These are phyloP conservation scores for Solanum virginianum DNA, from an alignment of 257 asterid genomes.

Conservation along the genomic window DNA sequence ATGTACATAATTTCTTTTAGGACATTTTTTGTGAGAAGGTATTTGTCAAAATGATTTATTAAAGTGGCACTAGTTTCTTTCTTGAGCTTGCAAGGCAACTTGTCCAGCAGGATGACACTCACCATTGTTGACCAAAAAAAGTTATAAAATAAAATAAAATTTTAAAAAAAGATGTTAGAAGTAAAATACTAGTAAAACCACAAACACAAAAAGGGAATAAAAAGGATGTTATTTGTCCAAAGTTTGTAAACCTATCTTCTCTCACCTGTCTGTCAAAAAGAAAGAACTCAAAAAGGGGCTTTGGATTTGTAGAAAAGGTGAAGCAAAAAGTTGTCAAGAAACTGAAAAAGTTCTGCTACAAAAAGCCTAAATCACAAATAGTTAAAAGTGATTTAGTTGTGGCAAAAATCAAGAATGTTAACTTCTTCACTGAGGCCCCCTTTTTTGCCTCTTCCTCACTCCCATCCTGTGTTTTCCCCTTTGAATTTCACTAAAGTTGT, in stretches of 20 bases:
- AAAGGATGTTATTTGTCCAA: conserved; percentile 6
- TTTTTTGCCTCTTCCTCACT: conserved; percentile 15
- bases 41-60: background rate
- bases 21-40: background rate
- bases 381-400: background rate
- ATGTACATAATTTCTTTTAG: no score
- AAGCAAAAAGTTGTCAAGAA: background rate
- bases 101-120: background rate
- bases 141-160: background rate
- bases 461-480: conserved; percentile 18
- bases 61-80: background rate
- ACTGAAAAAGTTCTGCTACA: background rate
- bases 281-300: background rate
- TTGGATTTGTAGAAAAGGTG: background rate
- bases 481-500: background rate
- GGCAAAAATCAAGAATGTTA: conserved; percentile 15
- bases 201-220: background rate
- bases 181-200: background rate
- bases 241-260: background rate
- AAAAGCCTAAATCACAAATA: background rate
- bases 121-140: background rate
- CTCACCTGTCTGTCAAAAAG: background rate
- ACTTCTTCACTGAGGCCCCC: conserved; percentile 21
- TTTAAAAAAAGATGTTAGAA: background rate
- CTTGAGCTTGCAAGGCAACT: background rate